A percentile compares a stretch with the other conserved stretches of the same genome.
Evolutionary conservation across 306 rosid species (phyloP).

Genomic region (Hippophae rhamnoides): DNA sequence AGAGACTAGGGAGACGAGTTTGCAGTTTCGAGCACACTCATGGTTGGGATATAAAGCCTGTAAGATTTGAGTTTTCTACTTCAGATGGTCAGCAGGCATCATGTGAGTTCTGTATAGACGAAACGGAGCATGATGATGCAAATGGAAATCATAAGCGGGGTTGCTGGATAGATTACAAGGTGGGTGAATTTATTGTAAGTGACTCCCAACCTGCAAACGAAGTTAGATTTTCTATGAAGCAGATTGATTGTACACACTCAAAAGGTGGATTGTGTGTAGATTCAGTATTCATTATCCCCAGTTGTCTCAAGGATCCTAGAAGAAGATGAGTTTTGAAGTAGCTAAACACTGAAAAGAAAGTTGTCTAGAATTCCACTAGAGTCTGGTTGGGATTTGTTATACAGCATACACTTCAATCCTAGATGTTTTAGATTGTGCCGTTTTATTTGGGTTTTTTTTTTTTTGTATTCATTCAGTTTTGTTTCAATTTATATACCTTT

Average conservation of each 20-base stretch:
- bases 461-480: slow-evolving; percentile 20
- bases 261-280: slow-evolving; percentile 96
- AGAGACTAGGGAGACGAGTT: slow-evolving; percentile 72
- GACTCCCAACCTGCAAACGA: slow-evolving; percentile 50
- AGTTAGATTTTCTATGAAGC: slow-evolving; percentile 90
- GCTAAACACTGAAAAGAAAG: slow-evolving; percentile 16
- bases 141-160: slow-evolving; percentile 65
- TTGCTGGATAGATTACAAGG: slow-evolving; percentile 89
- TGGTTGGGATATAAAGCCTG: slow-evolving; percentile 86
- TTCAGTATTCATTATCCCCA: slow-evolving; percentile 76
- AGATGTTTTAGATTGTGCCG: slow-evolving; percentile 22
- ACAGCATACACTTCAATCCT: slow-evolving; percentile 22
- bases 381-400: slow-evolving; percentile 27
- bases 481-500: slow-evolving; percentile 19
- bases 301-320: slow-evolving; percentile 47
- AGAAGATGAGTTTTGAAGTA: slow-evolving; percentile 39
- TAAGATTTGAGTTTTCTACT: slow-evolving; percentile 59
- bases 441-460: slow-evolving; percentile 27
- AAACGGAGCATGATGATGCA: slow-evolving; percentile 36
- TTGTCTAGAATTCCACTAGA: slow-evolving; percentile 15
- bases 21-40: slow-evolving; percentile 82
- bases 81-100: slow-evolving; percentile 64
- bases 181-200: slow-evolving; percentile 69
- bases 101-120: slow-evolving; percentile 57
- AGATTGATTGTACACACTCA: slow-evolving; percentile 90